Base-by-base conservation (phyloP, 306 rosid genomes). In the Glycyrrhiza uralensis region DNA sequence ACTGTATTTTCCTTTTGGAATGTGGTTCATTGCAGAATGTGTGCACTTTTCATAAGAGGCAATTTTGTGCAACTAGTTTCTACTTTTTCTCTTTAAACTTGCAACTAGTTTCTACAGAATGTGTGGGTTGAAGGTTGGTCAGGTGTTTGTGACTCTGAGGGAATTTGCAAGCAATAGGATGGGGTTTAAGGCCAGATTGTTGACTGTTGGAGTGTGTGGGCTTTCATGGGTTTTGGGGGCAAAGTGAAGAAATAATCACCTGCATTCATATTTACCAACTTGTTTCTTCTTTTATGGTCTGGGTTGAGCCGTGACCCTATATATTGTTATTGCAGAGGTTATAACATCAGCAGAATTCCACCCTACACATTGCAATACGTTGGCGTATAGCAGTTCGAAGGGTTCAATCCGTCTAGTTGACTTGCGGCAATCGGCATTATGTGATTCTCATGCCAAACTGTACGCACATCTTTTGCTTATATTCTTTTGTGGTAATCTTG, bases 291-390 rank as follows among this genome's bases (percentile, higher is more conserved):
- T 45, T 67, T 11, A 60, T 41, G 10, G 45, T 61, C 13, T 60
- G 19, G 65, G 19, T 35, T 39, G 68, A 74, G 58, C 71, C 66
- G 44, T 76, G 66, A 76, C 44, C 75, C 35, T 61, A 1, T 67
- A 64, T 73, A 68, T 83, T 79, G 22, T 66, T 60, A 58, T 41
- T 78, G 85, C 87, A 95, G 99, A 95, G 97, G 99, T 95, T 81
- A 95, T 95, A 79, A 95, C 99, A 47, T 91, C 96, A 29, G 99
- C 99, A 14, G 99, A 95, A 78, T 95, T 95, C 78, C 99, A 95
- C 82, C 99, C 99, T 22, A 77, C 87, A 63, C 97, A 95, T 74
- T 95, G 99, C 82, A 89, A 90, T 82, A 92, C 11, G 42, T 74
- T 95, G 85, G 99, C 99, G 26, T 95, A 95, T 76, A 95, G 99